Percentiles rank a stretch among this genome's conserved stretches.
Conservation (phyloP, 1,284 basidiomycete genomes). For the Pascua guehoae region DNA sequence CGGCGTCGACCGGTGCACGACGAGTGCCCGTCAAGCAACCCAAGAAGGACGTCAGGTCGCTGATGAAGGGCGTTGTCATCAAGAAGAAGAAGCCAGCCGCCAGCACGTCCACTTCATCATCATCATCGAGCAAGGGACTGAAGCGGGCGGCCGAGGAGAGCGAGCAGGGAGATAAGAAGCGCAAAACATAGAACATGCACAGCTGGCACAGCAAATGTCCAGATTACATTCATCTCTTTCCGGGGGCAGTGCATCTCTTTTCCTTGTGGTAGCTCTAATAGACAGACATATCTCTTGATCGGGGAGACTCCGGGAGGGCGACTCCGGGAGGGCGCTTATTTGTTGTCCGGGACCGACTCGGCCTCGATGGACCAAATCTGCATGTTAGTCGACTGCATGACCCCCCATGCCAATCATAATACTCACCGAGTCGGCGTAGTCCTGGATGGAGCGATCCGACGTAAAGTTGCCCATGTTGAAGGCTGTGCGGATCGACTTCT, state of each 20-base stretch:
- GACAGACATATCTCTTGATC: no score
- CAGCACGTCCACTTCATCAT: not conserved
- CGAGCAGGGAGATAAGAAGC: not conserved
- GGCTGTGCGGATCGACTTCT: slow-evolving; percentile 80
- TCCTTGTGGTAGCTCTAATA: not conserved
- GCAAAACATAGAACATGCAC: not conserved
- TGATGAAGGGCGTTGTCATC: slow-evolving; percentile 49
- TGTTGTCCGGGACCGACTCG: slow-evolving; percentile 36
- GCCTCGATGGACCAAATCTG: slow-evolving; percentile 43
- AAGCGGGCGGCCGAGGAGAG: not conserved
- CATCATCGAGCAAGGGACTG: not conserved
- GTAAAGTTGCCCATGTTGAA: slow-evolving; percentile 91
- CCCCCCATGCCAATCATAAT: not conserved
- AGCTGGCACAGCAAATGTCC: no score
- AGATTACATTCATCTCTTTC: no score
- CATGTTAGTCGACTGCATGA: slow-evolving; percentile 10
- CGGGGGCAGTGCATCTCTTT: no score
- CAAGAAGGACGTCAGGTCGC: slow-evolving; percentile 45
- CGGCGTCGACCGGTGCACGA: slow-evolving; percentile 11
- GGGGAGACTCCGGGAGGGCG: no score
- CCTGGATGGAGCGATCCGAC: slow-evolving; percentile 81
- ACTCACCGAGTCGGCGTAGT: slow-evolving; percentile 63
- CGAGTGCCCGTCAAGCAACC: slow-evolving; percentile 28
- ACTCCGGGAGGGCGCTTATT: not conserved
- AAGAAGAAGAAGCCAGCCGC: slow-evolving; percentile 37